Evolutionary conservation across 2,329 filamentous ascomycete species (phyloP), one percentile per base, ranked within the genome.

Genomic region (Apiospora malaysiana): DNA sequence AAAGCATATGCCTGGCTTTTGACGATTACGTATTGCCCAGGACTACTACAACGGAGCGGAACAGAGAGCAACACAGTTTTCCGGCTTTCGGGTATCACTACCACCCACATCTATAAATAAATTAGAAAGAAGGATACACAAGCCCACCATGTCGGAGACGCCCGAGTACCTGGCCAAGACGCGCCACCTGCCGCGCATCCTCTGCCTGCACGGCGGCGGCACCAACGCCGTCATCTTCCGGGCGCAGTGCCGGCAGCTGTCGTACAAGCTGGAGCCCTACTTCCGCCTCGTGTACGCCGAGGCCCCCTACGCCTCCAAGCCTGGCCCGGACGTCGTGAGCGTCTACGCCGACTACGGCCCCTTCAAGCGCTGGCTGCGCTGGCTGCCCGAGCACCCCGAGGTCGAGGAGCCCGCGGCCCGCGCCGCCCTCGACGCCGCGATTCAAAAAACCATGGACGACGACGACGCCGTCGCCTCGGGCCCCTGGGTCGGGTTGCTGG

Each of bases 151-250:
- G 56, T 40, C 40, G 56, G 56, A 63, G 56, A 63, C 27, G 4
- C 56, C 56, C 56, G 56, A 63, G 9, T 68, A 68, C 32, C 45
- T 49, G 32, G 32, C 27, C 25, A 21, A 70, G 47, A 78, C 76
- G 40, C 70, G 77, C 68, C 71, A 79, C 71, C 83, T 86, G 40
- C 92, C 92, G 3, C 90, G 92, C 71, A 89, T 95, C 75, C 90
- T 95, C 75, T 94, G 92, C 81, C 89, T 95, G n/a, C 93, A 95
- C 80, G 93, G 93, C 78, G 93, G 92, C 76, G 93, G 93, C 72
- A 90, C 91, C 74, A 94, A 92, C 77, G 90, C 87, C n/a, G 78
- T 85, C 51, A 89, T 94, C 79, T 94, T 94, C 83, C 83, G 86
- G 72, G 79, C 87, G 14, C 93, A 95, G 82, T 89, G 90, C 75